Conservation (phyloP, 179 eudicot species). For the Silene vulgaris region DNA sequence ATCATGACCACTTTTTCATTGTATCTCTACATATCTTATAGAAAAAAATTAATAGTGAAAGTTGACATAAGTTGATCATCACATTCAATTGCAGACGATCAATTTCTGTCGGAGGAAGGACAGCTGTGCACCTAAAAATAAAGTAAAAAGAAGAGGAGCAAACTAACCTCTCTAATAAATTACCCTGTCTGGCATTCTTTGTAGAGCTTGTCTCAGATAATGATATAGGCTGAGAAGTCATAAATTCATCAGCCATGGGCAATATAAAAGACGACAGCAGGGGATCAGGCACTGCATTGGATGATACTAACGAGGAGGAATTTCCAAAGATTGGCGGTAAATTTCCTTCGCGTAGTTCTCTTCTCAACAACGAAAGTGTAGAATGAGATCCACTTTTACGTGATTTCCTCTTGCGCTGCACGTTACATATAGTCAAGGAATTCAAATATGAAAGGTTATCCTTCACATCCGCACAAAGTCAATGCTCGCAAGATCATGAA, state of each 20-base stretch:
- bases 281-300: constrained; percentile 46
- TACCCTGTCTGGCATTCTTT: constrained; percentile 34
- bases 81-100: too few relatives aligned
- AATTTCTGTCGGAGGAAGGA: too few relatives aligned
- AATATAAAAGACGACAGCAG: constrained; percentile 44
- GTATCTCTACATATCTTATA: too few relatives aligned
- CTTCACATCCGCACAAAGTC: neutral
- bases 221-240: constrained; percentile 30
- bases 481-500: neutral
- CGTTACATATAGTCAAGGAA: constrained; percentile 40
- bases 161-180: constrained; percentile 33
- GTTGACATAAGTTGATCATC: too few relatives aligned
- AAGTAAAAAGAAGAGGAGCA: constrained; percentile 9
- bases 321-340: constrained; percentile 60
- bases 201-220: constrained; percentile 32
- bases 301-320: constrained; percentile 44
- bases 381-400: constrained; percentile 51
- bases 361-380: constrained; percentile 53
- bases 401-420: constrained; percentile 45
- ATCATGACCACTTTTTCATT: too few relatives aligned
- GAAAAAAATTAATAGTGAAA: too few relatives aligned
- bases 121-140: neutral
- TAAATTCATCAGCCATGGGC: constrained; percentile 42
- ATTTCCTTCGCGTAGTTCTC: constrained; percentile 71
- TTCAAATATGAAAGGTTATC: constrained; percentile 17